phyloP scores from a whole-genome alignment of 176 grass and related monocot species.

The Aegilops sharonensis region DNA sequence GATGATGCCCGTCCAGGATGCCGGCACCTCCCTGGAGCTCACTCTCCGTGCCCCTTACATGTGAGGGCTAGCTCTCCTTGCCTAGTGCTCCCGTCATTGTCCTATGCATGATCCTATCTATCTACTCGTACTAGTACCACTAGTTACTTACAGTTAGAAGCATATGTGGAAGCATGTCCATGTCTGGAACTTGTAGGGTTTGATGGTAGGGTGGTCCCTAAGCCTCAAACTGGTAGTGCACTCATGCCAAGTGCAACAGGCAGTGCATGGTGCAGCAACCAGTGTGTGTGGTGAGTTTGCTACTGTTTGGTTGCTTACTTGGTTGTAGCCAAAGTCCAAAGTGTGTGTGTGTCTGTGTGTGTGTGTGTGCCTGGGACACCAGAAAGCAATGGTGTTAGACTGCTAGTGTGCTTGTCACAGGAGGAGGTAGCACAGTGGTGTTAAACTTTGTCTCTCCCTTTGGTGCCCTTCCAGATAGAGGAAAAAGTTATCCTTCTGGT shows the following conservation, averaged over 20 bases:
- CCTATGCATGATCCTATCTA: not conserved
- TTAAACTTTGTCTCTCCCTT: not conserved
- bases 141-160: conserved; percentile 28
- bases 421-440: conserved; percentile 10
- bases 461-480: conserved; percentile 24
- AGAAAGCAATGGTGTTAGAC: not conserved
- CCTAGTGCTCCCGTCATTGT: conserved; percentile 18
- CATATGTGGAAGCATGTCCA: conserved; percentile 34
- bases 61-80: conserved; percentile 22
- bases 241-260: too few relatives aligned
- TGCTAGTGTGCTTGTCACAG: not conserved
- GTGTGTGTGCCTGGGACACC: not conserved
- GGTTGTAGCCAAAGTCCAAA: not conserved
- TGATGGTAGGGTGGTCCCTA: too few relatives aligned
- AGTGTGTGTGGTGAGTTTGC: too few relatives aligned
- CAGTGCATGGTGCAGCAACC: too few relatives aligned
- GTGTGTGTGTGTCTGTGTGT: not conserved
- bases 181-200: conserved; percentile 13
- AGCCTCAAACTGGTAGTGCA: too few relatives aligned
- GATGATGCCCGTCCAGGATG: conserved; percentile 12
- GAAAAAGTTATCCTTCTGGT: not conserved
- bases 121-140: not conserved
- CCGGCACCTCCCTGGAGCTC: conserved; percentile 58
- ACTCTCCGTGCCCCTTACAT: conserved; percentile 57
- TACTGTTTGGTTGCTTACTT: not conserved